Percentiles rank a stretch among this genome's conserved stretches.
phyloP scores from a whole-genome alignment of 2,329 filamentous ascomycete species.

The Torrubiella hemipterigena region DNA sequence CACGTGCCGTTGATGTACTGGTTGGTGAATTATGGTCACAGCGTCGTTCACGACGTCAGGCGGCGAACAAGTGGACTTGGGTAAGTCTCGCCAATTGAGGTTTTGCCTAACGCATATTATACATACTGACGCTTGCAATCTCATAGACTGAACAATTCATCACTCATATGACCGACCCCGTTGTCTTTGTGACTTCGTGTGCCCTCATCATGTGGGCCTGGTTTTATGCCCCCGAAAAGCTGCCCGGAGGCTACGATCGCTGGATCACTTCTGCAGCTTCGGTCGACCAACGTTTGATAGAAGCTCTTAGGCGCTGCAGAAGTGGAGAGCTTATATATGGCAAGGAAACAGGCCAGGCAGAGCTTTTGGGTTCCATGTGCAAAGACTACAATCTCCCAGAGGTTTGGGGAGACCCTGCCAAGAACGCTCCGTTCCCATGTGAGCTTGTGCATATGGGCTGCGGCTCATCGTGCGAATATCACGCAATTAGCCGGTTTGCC shows the following conservation, averaged over 20 bases:
- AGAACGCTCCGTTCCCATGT: constrained; percentile 64
- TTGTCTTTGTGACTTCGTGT: constrained; percentile 59
- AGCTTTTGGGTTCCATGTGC: constrained; percentile 60
- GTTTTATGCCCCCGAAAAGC: constrained; percentile 61
- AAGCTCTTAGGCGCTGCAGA: constrained; percentile 57
- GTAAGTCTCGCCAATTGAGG: constrained; percentile 18
- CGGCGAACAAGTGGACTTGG: constrained; percentile 32
- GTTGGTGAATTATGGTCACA: constrained; percentile 53
- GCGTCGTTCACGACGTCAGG: constrained; percentile 29
- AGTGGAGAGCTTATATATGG: constrained; percentile 58
- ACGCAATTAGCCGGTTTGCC: constrained; percentile 56
- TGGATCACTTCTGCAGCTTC: constrained; percentile 73
- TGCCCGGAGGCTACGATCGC: constrained; percentile 64
- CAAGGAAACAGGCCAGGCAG: constrained; percentile 56
- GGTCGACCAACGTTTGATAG: constrained; percentile 62
- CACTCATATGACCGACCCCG: constrained; percentile 42
- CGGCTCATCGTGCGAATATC: constrained; percentile 61
- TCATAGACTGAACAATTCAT: constrained; percentile 19
- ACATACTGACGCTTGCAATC: constrained; percentile 9
- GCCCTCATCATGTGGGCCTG: constrained; percentile 81
- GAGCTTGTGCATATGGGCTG: constrained; percentile 74
- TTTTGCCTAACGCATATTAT: not conserved
- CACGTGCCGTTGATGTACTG: constrained; percentile 60
- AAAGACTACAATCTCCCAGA: constrained; percentile 55
- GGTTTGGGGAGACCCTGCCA: constrained; percentile 61